Evolutionary conservation across 1,139 yeast species (phyloP).

Genomic region (Diutina scorzettiae): DNA sequence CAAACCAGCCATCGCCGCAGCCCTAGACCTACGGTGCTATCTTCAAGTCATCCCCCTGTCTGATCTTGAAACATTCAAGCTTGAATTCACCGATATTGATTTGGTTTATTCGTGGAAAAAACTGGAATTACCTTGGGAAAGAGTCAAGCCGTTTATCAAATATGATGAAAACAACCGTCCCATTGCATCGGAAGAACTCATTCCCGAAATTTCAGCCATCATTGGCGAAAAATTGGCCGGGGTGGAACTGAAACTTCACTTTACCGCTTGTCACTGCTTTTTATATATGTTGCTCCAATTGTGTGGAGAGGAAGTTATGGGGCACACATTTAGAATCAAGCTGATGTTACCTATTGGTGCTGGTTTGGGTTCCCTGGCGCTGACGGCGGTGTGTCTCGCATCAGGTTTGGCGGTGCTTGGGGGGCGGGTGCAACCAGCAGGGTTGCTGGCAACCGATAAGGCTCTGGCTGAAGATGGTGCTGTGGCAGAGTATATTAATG

Average conservation of each 20-base stretch:
- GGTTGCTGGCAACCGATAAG: constrained; percentile 16
- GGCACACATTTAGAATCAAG: constrained; percentile 51
- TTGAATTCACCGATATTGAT: constrained; percentile 77
- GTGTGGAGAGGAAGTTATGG: constrained; percentile 35
- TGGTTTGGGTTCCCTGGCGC: constrained; percentile 92
- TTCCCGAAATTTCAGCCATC: constrained; percentile 45
- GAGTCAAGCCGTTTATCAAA: constrained; percentile 16
- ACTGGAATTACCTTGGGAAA: constrained; percentile 49
- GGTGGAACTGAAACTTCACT: constrained; percentile 47
- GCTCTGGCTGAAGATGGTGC: constrained; percentile 17
- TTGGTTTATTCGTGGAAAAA: constrained; percentile 53
- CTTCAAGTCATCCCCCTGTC: constrained; percentile 42
- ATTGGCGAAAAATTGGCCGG: constrained; percentile 32
- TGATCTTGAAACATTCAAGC: constrained; percentile 29
- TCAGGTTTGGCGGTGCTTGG: constrained; percentile 61
- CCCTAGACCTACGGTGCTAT: constrained; percentile 72
- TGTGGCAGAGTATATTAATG: constrained; percentile 55
- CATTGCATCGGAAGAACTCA: constrained; percentile 39
- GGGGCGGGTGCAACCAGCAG: constrained; percentile 27
- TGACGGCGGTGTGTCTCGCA: constrained; percentile 76
- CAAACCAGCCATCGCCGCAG: constrained; percentile 89
- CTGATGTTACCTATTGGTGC: constrained; percentile 94
- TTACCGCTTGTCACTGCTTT: constrained; percentile 79
- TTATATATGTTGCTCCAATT: constrained; percentile 60
- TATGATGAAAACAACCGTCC: constrained; percentile 21